Evolutionary conservation across 371 early-diverging fungal genomes (phyloP), one percentile per base, ranked within the genome.

Genomic region (Mortierella sp.): DNA sequence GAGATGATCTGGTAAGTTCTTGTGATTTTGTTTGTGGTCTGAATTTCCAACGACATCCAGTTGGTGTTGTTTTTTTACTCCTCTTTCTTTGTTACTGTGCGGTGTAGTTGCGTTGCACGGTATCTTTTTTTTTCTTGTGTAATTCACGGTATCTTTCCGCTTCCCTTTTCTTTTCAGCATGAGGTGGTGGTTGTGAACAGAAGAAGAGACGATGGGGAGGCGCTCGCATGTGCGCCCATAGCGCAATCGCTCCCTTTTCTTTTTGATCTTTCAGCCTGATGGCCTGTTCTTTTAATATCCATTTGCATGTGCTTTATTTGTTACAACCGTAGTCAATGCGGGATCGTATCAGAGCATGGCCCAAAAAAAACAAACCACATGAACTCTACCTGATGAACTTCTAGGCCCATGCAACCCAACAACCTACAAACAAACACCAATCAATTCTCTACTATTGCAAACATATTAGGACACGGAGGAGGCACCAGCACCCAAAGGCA

Each of bases 1-100:
- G 82, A n/a, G 81, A 81, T 51, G 44, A 81, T 38, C 49, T 81
- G 72, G 84, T 84, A 80, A 84, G 84, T 73, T 27, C 14, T 29
- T 41, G 1, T 54, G 27, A 24, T 70, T 49, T 11, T 71, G 71
- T 38, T 65, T 65, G 65, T 21, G 16, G 65, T 21, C 65, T 41
- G 38, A 24, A 18, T 35, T 38, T 65, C 38, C 65, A 65, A 65
- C 38, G 65, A 65, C 38, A n/a, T 51, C 51, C 51, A 51, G 51
- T 51, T 16, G 21, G 41, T 10, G 18, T 70, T 35, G 56, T 44
- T 74, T 32, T 74, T 32, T 71, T 24, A 21, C 35, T 74, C 29
- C 21, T 46, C 60, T 46, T 32, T 60, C 21, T 18, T 60, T 24
- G n/a, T 60, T 41, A 65, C 74, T 43, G 44, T 56, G 10, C 32